Evolutionary conservation across 1,284 basidiomycete genomes (phyloP).

Genomic region (Ganoderma boninense): DNA sequence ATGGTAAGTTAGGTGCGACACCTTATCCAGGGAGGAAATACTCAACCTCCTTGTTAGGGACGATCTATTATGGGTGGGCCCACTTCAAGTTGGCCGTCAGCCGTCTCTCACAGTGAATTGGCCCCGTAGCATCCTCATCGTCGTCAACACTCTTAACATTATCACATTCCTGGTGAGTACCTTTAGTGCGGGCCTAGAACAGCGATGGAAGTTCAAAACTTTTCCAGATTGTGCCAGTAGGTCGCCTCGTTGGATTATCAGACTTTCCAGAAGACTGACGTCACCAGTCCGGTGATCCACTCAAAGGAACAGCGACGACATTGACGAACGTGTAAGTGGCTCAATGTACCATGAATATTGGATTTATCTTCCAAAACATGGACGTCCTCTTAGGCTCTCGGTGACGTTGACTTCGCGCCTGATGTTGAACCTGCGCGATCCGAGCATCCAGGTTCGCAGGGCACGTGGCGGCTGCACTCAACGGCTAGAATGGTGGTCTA

Average conservation of each 20-base stretch:
- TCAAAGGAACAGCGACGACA: conserved; percentile 26
- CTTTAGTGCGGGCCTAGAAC: not conserved
- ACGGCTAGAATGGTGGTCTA: conserved; percentile 17
- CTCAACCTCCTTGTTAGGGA: not conserved
- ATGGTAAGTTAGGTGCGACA: conserved; percentile 23
- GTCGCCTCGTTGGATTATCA: not conserved
- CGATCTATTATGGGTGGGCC: conserved; percentile 15
- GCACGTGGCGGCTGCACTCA: conserved; percentile 9
- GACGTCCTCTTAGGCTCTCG: conserved; percentile 13
- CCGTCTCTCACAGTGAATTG: not conserved
- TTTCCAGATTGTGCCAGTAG: conserved; percentile 6
- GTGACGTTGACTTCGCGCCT: conserved; percentile 28
- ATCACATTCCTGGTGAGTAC: conserved; percentile 7
- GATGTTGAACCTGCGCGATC: conserved; percentile 29
- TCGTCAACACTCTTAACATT: conserved; percentile 10
- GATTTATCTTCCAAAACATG: not conserved
- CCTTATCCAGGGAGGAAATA: not conserved
- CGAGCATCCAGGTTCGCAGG: conserved; percentile 15
- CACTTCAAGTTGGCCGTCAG: not conserved
- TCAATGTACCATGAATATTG: not conserved
- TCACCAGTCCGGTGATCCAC: conserved; percentile 18
- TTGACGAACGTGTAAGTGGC: conserved; percentile 24
- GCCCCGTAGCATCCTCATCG: conserved; percentile 3
- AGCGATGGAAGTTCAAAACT: not conserved
- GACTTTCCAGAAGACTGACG: not conserved